Evolutionary conservation across 2,329 filamentous ascomycete species (phyloP).

Genomic region (Lasiodiplodia citricola): DNA sequence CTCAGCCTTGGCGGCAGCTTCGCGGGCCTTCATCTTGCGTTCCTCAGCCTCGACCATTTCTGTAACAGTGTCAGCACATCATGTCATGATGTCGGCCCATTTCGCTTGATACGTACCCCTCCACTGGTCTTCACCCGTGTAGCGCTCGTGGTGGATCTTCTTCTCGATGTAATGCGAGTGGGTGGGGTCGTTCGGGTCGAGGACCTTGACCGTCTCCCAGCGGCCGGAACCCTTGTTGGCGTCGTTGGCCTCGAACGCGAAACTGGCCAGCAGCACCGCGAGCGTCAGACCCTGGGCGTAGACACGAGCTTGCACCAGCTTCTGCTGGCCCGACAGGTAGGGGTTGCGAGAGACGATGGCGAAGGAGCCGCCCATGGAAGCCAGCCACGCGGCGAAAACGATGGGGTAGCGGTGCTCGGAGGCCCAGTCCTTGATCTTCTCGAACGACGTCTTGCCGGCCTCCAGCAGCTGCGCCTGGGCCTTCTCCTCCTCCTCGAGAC

Average conservation of each 20-base stretch:
- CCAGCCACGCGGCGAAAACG: conserved; percentile 81
- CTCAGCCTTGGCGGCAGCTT: conserved; percentile 41
- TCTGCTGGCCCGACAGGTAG: conserved; percentile 77
- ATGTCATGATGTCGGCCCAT: conserved; percentile 18
- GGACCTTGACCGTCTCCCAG: conserved; percentile 83
- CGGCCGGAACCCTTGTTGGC: conserved; percentile 75
- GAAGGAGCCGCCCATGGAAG: conserved; percentile 76
- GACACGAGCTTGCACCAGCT: conserved; percentile 91
- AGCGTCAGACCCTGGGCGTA: conserved; percentile 91
- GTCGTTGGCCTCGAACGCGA: conserved; percentile 82
- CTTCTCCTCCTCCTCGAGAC: conserved; percentile 59
- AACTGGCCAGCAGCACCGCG: conserved; percentile 79
- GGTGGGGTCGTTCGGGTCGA: conserved; percentile 81
- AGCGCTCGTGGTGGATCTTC: conserved; percentile 84
- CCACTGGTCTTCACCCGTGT: conserved; percentile 92
- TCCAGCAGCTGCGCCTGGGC: conserved; percentile 44
- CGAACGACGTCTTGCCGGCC: conserved; percentile 59
- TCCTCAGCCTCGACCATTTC: conserved; percentile 87
- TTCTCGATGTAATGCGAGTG: conserved; percentile 86
- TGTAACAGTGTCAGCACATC: conserved; percentile 39
- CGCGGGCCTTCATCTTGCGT: conserved; percentile 60
- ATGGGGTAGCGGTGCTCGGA: conserved; percentile 84
- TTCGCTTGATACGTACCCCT: conserved; percentile 65
- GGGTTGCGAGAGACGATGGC: conserved; percentile 78
- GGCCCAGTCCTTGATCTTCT: conserved; percentile 74